phyloP scores from a whole-genome alignment of 768 basidiomycete genomes.

The Russula abietina region DNA sequence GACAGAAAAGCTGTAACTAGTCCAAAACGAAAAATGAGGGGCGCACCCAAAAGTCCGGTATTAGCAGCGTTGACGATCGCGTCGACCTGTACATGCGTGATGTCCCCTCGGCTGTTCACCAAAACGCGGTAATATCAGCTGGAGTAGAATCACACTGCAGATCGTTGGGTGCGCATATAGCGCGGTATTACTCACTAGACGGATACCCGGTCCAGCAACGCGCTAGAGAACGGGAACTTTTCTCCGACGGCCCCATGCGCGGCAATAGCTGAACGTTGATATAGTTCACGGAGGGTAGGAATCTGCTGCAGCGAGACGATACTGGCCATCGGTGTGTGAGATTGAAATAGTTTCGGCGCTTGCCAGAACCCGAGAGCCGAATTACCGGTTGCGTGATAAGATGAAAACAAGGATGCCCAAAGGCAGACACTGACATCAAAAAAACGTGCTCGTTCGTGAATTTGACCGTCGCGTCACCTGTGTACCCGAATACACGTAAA shows the following conservation, averaged over 20 bases:
- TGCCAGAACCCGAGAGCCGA: neutral
- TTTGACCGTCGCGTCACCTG: neutral
- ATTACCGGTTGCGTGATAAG: neutral
- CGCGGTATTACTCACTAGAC: slow-evolving; percentile 48
- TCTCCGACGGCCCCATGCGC: slow-evolving; percentile 31
- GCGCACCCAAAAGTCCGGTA: slow-evolving; percentile 55
- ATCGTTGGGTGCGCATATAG: neutral
- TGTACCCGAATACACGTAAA: neutral
- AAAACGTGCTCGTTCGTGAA: neutral
- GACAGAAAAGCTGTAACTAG: neutral
- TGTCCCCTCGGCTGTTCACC: slow-evolving; percentile 62
- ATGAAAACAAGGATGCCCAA: slow-evolving; percentile 2
- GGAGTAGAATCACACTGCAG: neutral
- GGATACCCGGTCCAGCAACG: slow-evolving; percentile 53
- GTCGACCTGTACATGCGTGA: slow-evolving; percentile 65
- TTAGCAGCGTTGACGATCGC: slow-evolving; percentile 83
- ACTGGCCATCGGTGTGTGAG: slow-evolving; percentile 1
- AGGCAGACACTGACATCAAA: neutral
- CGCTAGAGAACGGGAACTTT: slow-evolving; percentile 35
- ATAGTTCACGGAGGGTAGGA: slow-evolving; percentile 51
- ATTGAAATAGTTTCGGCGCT: neutral
- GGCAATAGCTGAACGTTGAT: slow-evolving; percentile 38
- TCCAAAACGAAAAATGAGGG: neutral
- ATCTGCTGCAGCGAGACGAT: slow-evolving; percentile 41
- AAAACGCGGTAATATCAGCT: neutral